These are phyloP conservation scores for Chloris gayana DNA, from an alignment of 176 grass and related monocot species.

Conservation along the genomic window DNA sequence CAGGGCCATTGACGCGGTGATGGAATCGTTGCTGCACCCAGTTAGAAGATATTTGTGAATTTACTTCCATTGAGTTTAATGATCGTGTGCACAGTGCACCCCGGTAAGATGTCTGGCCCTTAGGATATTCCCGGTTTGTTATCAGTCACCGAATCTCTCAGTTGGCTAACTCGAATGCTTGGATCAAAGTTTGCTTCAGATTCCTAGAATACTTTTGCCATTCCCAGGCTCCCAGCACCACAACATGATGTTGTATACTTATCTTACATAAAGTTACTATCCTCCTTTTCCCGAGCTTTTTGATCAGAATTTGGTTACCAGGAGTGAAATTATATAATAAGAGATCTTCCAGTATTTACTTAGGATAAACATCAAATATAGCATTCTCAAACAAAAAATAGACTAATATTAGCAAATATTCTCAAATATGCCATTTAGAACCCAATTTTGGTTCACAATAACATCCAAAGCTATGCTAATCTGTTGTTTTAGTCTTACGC, in stretches of 20 bases:
- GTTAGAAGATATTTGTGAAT: too few species aligned
- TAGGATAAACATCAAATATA: neutral
- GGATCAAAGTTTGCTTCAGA: neutral
- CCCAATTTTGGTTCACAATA: conserved; percentile 5
- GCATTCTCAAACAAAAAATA: neutral
- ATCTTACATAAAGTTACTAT: neutral
- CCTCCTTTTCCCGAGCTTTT: neutral
- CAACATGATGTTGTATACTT: neutral
- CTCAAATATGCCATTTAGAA: neutral
- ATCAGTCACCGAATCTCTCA: neutral
- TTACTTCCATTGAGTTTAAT: neutral
- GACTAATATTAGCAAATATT: too few species aligned
- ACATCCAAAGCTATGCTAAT: conserved; percentile 32
- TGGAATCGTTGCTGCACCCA: too few species aligned
- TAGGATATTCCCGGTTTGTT: neutral
- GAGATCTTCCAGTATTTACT: neutral
- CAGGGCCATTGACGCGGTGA: too few species aligned
- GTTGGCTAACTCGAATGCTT: neutral
- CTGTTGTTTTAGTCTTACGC: conserved; percentile 23
- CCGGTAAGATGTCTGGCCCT: neutral
- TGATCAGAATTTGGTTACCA: neutral
- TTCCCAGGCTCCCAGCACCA: neutral
- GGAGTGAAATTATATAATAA: neutral
- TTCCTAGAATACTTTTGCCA: neutral
- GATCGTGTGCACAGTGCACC: neutral